Conservation (phyloP, 768 basidiomycete species). For the Hygrocybe punicea region DNA sequence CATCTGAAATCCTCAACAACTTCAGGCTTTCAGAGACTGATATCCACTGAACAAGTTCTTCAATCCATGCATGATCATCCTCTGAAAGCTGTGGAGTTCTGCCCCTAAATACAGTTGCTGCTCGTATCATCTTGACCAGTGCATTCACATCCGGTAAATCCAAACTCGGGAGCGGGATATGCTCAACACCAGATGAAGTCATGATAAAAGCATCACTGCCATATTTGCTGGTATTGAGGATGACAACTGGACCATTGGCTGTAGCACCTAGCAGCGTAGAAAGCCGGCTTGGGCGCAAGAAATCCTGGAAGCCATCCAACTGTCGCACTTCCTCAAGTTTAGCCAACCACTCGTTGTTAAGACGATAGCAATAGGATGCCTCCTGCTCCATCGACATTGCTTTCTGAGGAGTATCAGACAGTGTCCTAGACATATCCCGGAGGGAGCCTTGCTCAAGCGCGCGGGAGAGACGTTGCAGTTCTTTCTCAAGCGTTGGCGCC, state of each 20-base stretch:
- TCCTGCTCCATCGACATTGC: slow-evolving; percentile 13
- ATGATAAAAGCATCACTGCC: slow-evolving; percentile 19
- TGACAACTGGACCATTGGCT: slow-evolving; percentile 30
- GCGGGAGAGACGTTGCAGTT: background rate
- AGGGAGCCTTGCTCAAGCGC: slow-evolving; percentile 1
- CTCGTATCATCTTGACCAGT: background rate
- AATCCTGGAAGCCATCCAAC: slow-evolving; percentile 22
- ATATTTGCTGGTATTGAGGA: slow-evolving; percentile 28
- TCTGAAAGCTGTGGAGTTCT: background rate
- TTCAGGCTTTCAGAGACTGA: background rate
- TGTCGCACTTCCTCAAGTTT: slow-evolving; percentile 24
- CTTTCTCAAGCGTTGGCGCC: slow-evolving; percentile 18
- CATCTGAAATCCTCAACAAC: background rate
- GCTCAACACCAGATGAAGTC: slow-evolving; percentile 7
- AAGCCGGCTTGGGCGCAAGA: slow-evolving; percentile 18
- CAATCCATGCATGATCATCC: background rate
- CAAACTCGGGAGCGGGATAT: slow-evolving; percentile 11
- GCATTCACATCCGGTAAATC: background rate
- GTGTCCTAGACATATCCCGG: background rate
- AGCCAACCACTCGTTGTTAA: slow-evolving; percentile 25
- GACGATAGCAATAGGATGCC: slow-evolving; percentile 13
- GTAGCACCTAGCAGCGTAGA: slow-evolving; percentile 15
- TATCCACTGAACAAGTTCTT: background rate
- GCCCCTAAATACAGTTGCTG: background rate
- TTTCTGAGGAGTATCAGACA: background rate